Evolutionary conservation across 2,329 filamentous ascomycete genomes (phyloP).

Genomic region (Tolypocladium capitatum): DNA sequence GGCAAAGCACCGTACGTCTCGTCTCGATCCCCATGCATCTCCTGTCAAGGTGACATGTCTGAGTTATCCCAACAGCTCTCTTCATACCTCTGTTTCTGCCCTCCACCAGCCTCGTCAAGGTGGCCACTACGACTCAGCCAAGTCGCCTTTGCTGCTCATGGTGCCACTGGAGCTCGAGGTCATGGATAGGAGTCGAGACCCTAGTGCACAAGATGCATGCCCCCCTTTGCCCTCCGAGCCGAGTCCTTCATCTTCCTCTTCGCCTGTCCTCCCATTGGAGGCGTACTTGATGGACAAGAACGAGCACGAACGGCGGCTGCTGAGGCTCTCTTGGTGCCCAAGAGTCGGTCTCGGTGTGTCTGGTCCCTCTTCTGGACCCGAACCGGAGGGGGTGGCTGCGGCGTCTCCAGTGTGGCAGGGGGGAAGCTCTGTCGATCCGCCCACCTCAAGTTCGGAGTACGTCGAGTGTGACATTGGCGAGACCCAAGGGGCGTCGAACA

Average conservation of each 20-base stretch:
- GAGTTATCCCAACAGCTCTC: background rate
- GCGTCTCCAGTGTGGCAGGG: too few relatives aligned
- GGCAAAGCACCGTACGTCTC: background rate
- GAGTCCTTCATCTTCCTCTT: background rate
- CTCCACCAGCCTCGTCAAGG: background rate
- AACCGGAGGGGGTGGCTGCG: too few relatives aligned
- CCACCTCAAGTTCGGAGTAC: background rate
- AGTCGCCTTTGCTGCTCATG: slow-evolving; percentile 1
- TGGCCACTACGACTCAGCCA: background rate
- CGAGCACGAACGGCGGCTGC: slow-evolving; percentile 1
- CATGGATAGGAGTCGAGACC: background rate
- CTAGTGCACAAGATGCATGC: background rate
- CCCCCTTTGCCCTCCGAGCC: background rate
- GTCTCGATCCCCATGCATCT: background rate
- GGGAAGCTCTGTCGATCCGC: too few relatives aligned
- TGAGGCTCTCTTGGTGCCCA: background rate
- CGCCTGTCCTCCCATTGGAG: background rate
- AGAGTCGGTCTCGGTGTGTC: too few relatives aligned
- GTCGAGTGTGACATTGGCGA: background rate
- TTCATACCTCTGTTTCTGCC: background rate
- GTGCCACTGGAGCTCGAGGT: background rate
- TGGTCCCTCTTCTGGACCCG: too few relatives aligned
- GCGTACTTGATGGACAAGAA: slow-evolving; percentile 1
- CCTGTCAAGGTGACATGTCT: background rate
- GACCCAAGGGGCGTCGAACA: background rate